Evolutionary conservation across 1,139 yeast species (phyloP), one percentile per base, ranked within the genome.

Genomic region (Suhomyces bokatorum): DNA sequence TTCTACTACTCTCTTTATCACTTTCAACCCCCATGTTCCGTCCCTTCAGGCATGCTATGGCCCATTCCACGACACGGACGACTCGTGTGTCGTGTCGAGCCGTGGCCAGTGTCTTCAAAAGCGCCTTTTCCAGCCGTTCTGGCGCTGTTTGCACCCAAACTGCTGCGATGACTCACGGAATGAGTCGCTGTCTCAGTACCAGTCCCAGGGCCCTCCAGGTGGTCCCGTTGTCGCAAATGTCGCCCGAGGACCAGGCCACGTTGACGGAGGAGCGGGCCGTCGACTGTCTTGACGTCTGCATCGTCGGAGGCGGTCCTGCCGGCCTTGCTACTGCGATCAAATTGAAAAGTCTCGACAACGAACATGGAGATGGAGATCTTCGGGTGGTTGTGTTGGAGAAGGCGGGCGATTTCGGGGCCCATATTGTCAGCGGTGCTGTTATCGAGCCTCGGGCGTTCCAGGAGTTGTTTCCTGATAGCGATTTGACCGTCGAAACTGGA

Each of bases 291-390:
- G 99, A 93, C 63, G 95, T 93, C 15, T 87, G 96, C 58, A 89
- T 93, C 39, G 96, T 93, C 1, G 99, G 99, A 32, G 99, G 96
- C 35, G 99, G 99, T 0, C 98, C 98, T 4, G 95, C 98, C 1
- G 99, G 99, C 10, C 73, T 93, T 44, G 93, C 97, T 1, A 85
- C 99, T 1, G 99, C 98, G 12, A 93, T 93, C 51, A 78, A 80
- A 52, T 70, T 90, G 55, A 93, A 93, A 62, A 97, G 89, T 59
- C 69, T 91, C 37, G 98, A 93, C 59, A 70, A 74, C 40, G 86
- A 83, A 53, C 65, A 76, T 13, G 93, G 87, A 3, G 62, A 67
- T 14, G 88, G 87, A 7, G 86, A 85, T 39, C 66, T 87, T 42
- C 73, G 99, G 47, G 95, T 93, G 37, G 85, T 93, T 13, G 91